Evolutionary conservation across 208 protist genomes (phyloP), one percentile per base, ranked within the genome.

Genomic region (Trypanosoma cruzi): DNA sequence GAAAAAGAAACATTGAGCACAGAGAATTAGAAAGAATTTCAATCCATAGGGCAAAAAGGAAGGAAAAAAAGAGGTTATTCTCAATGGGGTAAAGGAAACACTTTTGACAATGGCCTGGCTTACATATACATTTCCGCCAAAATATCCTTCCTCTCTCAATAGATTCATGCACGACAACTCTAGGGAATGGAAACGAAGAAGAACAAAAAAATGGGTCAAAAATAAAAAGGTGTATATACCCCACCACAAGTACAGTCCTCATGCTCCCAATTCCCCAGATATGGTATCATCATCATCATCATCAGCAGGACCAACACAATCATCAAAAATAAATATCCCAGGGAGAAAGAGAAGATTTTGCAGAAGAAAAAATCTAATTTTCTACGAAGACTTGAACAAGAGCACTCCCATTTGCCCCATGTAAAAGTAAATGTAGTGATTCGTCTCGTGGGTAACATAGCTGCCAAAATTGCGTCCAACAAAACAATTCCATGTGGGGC

Each of bases 391-490:
- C 66, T 96, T 96, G 79, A 99, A 99, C 36, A 99, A 80, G 36
- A 99, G 90, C 68, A 99, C 90, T 57, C 98, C 98, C 26, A 99
- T 97, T 83, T 99, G 98, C n/a, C 98, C 99, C 48, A 99, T 78
- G 79, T 99, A 99, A 85, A 99, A 99, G 90, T 99, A 99, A 62
- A 99, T 99, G 84, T 99, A 99, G 71, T 94, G 55, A 55, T 92
- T 95, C 37, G 98, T 98, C 81, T 99, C 99, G 77, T 99, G 99
- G 0, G 99, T 99, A 37, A 99, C 98, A 82, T 99, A 99, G 62
- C 98, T 99, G 50, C 99, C 99, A 86, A 99, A 99, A 84, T 99
- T 99, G 59, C 98, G 90, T 50, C 99, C 99, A 28, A 99, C 98
- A 81, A 99, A 99, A 88, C 98, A 99, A 85, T 99, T 99, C 98